Percentiles rank a stretch among this genome's conserved stretches.
Evolutionary conservation across 345 rosid genomes (phyloP).

Genomic region (Gossypium turneri): DNA sequence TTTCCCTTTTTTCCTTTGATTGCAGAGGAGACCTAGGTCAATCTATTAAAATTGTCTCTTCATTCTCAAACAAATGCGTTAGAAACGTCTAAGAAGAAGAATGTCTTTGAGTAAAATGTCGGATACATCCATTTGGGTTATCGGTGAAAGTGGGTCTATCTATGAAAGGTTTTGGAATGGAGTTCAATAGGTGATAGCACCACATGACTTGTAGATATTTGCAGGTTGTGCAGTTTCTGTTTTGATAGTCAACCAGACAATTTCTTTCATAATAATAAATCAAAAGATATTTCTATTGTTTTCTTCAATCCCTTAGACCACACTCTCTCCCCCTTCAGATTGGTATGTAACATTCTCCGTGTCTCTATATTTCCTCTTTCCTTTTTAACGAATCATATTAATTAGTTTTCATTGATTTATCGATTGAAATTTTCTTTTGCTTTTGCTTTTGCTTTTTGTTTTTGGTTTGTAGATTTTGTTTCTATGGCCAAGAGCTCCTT

Average conservation of each 20-base stretch:
- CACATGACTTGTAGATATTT: constrained; percentile 44
- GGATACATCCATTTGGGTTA: constrained; percentile 60
- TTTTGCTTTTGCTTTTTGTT: not conserved
- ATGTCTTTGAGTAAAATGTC: constrained; percentile 54
- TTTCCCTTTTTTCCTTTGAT: no score
- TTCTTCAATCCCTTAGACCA: not conserved
- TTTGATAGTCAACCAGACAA: constrained; percentile 54
- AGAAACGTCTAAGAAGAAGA: constrained; percentile 43
- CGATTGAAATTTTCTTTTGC: not conserved
- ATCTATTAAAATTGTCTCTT: no score
- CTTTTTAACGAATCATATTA: not conserved
- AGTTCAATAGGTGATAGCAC: constrained; percentile 66
- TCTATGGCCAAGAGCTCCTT: constrained; percentile 74
- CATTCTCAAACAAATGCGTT: no score
- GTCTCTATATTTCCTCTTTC: not conserved
- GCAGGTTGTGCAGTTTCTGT: constrained; percentile 43
- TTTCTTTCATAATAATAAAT: not conserved
- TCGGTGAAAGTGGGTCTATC: constrained; percentile 58
- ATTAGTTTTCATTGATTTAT: not conserved
- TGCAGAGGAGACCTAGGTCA: no score
- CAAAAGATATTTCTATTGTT: not conserved
- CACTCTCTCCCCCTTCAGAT: not conserved
- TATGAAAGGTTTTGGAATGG: constrained; percentile 75
- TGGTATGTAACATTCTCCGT: not conserved
- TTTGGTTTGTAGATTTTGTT: constrained; percentile 16